Evolutionary conservation across 2,329 filamentous ascomycete genomes (phyloP).

Genomic region (Rhytidhysteron rufulum): DNA sequence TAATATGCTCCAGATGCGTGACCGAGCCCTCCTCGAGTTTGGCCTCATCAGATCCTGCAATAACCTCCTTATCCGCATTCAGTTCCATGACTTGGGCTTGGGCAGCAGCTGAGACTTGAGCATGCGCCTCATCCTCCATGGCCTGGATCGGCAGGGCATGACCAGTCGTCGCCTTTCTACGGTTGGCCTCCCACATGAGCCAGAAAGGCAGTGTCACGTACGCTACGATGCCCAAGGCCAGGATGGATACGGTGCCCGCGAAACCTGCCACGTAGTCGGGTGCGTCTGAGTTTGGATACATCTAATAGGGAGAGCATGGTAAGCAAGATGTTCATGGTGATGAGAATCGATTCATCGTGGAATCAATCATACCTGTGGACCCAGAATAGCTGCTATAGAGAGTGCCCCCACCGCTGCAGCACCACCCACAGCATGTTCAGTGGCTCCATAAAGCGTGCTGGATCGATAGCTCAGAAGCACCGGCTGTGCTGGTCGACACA

Average conservation of each 20-base stretch:
- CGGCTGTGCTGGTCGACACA: no score
- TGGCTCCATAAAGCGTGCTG: no score
- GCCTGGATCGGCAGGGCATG: slow-evolving; percentile 8
- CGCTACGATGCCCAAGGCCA: slow-evolving; percentile 4
- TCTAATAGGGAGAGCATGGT: slow-evolving; percentile 15
- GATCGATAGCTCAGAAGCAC: no score
- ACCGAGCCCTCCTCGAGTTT: no score
- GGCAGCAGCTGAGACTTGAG: background rate
- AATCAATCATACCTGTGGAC: no score
- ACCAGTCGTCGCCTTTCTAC: slow-evolving; percentile 8
- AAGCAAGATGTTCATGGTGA: no score
- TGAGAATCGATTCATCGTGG: no score
- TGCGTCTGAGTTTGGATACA: slow-evolving; percentile 1
- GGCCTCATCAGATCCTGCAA: no score
- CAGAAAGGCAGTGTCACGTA: slow-evolving; percentile 6
- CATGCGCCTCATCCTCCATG: slow-evolving; percentile 10
- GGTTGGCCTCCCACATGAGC: slow-evolving; percentile 5
- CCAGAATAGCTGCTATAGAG: no score
- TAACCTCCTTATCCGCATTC: slow-evolving; percentile 3
- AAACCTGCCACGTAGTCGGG: slow-evolving; percentile 1
- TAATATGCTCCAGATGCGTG: no score
- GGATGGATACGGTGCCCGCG: slow-evolving; percentile 1
- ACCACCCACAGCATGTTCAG: no score
- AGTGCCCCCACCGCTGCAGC: no score
- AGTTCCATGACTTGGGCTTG: slow-evolving; percentile 3